Evolutionary conservation across 192 early-diverging fungal species (phyloP).

Genomic region (Coemansia sp.): DNA sequence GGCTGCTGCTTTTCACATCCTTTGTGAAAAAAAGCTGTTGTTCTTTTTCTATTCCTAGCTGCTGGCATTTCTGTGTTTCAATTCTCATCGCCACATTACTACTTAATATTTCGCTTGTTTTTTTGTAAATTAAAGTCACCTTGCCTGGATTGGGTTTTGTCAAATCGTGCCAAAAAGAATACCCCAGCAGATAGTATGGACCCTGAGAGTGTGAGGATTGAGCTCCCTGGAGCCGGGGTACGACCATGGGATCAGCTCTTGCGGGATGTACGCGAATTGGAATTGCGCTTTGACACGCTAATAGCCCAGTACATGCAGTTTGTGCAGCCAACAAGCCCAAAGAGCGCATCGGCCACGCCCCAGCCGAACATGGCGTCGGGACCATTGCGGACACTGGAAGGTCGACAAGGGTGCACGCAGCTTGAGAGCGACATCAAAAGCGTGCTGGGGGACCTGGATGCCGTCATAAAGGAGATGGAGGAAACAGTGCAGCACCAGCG

Average conservation of each 20-base stretch:
- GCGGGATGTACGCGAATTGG: constrained; percentile 47
- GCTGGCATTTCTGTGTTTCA: background rate
- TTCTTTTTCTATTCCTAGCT: background rate
- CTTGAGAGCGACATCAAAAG: constrained; percentile 34
- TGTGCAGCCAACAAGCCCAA: constrained; percentile 42
- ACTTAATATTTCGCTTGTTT: background rate
- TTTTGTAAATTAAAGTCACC: constrained; percentile 1
- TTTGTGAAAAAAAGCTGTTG: background rate
- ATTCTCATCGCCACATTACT: background rate
- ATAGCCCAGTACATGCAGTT: constrained; percentile 53
- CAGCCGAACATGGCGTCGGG: constrained; percentile 6
- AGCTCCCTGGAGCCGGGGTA: constrained; percentile 44
- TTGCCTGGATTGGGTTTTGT: background rate
- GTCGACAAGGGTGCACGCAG: constrained; percentile 29
- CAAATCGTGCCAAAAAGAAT: background rate
- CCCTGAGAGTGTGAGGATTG: constrained; percentile 39
- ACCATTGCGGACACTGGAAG: background rate
- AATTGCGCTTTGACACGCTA: constrained; percentile 46
- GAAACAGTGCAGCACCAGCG: constrained; percentile 47
- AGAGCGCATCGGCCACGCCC: constrained; percentile 5
- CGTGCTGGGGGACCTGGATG: constrained; percentile 42
- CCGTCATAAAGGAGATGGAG: constrained; percentile 45
- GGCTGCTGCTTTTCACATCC: background rate
- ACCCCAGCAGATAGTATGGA: constrained; percentile 12
- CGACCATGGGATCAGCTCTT: constrained; percentile 53